phyloP scores from a whole-genome alignment of 306 rosid genomes.

The Senna tora region DNA sequence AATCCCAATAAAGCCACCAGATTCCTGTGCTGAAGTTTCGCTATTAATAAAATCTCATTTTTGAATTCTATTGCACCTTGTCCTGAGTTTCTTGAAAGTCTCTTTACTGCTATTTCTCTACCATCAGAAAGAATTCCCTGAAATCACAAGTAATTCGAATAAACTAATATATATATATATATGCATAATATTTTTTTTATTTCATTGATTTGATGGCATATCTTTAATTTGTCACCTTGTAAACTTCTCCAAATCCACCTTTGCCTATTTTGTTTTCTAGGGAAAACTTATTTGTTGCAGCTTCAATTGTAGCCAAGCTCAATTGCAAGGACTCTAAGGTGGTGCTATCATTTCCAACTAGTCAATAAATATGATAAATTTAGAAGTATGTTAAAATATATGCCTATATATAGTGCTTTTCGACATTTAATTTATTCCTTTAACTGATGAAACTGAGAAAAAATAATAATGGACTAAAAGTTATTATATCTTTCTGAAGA shows the following conservation, averaged over 20 bases:
- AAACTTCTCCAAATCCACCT: constrained; percentile 27
- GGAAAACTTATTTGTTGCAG: constrained; percentile 10
- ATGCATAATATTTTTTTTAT: background rate
- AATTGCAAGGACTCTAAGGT: constrained; percentile 1
- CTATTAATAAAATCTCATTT: background rate
- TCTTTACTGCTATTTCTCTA: background rate
- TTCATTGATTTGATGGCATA: background rate
- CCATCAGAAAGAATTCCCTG: background rate
- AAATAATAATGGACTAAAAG: no score
- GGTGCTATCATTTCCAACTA: constrained; percentile 30
- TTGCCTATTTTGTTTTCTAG: background rate
- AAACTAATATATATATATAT: background rate
- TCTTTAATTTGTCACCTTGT: constrained; percentile 32
- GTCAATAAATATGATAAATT: background rate
- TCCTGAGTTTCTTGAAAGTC: background rate
- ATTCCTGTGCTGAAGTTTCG: background rate
- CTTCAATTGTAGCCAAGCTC: constrained; percentile 2
- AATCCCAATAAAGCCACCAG: background rate
- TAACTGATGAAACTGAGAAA: background rate
- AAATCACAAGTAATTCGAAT: background rate
- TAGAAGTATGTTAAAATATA: no score
- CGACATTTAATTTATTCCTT: no score
- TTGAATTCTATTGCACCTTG: background rate
- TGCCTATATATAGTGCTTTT: no score
- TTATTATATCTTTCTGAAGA: no score